These are phyloP conservation scores for Lactifluus hygrophoroides DNA, from an alignment of 768 basidiomycete species.

Conservation along the genomic window DNA sequence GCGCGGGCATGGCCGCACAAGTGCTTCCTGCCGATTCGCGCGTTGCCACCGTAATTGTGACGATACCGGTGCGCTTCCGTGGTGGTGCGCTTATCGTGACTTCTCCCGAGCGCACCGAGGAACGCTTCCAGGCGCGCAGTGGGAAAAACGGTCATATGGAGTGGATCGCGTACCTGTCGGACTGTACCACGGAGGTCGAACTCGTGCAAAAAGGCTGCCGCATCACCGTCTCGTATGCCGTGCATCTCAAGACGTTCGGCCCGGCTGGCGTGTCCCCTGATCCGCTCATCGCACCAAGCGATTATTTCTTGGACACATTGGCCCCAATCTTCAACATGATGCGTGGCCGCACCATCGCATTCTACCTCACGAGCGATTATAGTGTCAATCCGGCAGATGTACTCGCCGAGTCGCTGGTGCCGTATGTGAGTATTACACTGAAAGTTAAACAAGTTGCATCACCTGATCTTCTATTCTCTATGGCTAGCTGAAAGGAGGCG, in stretches of 20 bases:
- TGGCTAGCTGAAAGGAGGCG: constrained; percentile 63
- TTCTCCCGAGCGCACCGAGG: constrained; percentile 45
- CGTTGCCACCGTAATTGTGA: constrained; percentile 63
- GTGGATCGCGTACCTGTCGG: constrained; percentile 68
- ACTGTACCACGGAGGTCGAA: constrained; percentile 71
- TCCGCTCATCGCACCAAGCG: constrained; percentile 64
- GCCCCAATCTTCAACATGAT: constrained; percentile 65
- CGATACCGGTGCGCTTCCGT: constrained; percentile 64
- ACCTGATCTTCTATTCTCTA: background rate
- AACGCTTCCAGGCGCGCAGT: constrained; percentile 54
- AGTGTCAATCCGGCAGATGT: constrained; percentile 59
- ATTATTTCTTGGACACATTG: constrained; percentile 61
- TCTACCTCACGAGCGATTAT: constrained; percentile 63
- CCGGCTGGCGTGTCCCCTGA: constrained; percentile 42
- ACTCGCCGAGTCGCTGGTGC: constrained; percentile 61
- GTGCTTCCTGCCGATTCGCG: constrained; percentile 54
- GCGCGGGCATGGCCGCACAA: constrained; percentile 50
- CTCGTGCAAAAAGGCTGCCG: constrained; percentile 61
- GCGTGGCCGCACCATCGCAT: constrained; percentile 63
- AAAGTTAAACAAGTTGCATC: background rate
- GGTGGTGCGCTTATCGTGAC: constrained; percentile 59
- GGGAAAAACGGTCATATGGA: constrained; percentile 62
- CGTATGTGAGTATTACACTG: constrained; percentile 42
- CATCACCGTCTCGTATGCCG: constrained; percentile 60
- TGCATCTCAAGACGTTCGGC: constrained; percentile 62